Evolutionary conservation across 2,329 filamentous ascomycete species (phyloP), one percentile per base, ranked within the genome.

Genomic region (Fusarium mangiferae): DNA sequence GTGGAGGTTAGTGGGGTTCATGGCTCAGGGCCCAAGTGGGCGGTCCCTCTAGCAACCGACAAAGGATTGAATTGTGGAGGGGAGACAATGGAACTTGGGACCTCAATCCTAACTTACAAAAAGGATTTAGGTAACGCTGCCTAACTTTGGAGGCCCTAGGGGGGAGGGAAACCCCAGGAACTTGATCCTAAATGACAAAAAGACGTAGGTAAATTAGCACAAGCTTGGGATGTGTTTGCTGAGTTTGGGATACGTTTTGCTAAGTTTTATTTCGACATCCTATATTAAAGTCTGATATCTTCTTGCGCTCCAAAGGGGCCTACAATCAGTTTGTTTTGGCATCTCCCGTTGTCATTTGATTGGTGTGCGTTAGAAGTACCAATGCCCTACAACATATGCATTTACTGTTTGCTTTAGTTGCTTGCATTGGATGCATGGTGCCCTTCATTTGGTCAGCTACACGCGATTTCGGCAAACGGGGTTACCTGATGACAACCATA

Each of bases 21-120:
- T 44, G 62, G 67, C 51, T 70, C 58, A 70, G 57, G 66, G 54
- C 46, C 58, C 61, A 56, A 74, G 56, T 63, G 58, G 58, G 46
- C 48, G 56, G 72, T 74, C 72, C 68, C 72, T 74, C 62, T 48
- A 54, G 72, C 71, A 74, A 74, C 72, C 62, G 54, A 62, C 59
- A 39, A 36, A 64, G 36, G 26, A 55, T 60, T 30, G 52, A 55
- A 49, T 61, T 58, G 14, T 46, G 18, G 14, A 28, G 44, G 24
- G 17, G 24, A 46, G 8, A 20, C 26, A 28, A 48, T 48, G 15
- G 28, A 28, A 22, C 26, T 28, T 11, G 10, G 18, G 26, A 46
- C 26, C 22, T 49, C 46, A 33, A 33, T 49, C 22, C 15, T 49
- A 13, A 33, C 22, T 49, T 11, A 49, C 13, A 49, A 33, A 33